Evolutionary conservation across 169 alveolate genomes (phyloP), one percentile per base, ranked within the genome.

Genomic region (Plasmodium billcollinsi): DNA sequence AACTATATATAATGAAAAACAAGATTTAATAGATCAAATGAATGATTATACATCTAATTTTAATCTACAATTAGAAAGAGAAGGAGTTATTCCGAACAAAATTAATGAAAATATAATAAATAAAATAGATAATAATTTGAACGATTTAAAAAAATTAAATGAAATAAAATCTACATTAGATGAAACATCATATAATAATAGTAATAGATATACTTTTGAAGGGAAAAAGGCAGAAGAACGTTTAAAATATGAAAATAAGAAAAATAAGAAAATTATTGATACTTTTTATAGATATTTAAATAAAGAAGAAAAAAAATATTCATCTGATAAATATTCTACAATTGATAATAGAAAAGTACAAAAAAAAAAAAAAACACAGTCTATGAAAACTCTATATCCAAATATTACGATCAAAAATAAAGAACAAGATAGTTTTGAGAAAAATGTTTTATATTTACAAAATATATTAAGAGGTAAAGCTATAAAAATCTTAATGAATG

Each of bases 391-490:
- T 12, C 69, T 14, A 21, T 69, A 69, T 54, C 83, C 91, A 29
- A 18, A 43, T 26, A 52, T 83, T 56, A 58, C 15, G 21, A 63
- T 69, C 0, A 83, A 83, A 72, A 69, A 45, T 26, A 56, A 15
- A 52, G 69, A 83, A 20, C 66, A 83, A 26, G 91, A 83, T 26
- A 69, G 11, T 69, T 83, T 83, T 62, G 91, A 83, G 52, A 83
- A 83, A 63, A 83, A 83, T 29, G 49, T 83, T 43, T 69, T 83
- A 69, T 72, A 67, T 45, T 58, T 83, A 54, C 91, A 83, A 83
- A 83, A 83, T 83, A 12, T 83, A 50, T 54, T 83, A 3, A 83
- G 91, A 66, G 91, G 91, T 4, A 83, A 83, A 69, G 91, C 91
- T 11, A 69, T 83, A 33, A 50, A 83, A 83, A 83, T 56, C 63